Base-by-base conservation (phyloP, 129 eudicot genomes). In the Kitagawia praeruptora region DNA sequence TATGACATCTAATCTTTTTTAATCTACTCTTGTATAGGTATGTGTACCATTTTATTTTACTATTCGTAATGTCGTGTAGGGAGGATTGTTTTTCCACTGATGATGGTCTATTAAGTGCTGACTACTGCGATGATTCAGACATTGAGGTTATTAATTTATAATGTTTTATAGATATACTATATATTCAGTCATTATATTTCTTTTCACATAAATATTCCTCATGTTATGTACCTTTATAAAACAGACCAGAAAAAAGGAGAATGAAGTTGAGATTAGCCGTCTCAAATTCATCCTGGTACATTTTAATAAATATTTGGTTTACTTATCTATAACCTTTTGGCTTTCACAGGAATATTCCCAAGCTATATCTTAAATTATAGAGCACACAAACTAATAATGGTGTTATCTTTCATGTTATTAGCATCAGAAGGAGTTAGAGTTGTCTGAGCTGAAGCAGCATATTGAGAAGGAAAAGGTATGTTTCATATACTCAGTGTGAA, bases 351-450 rank as follows among this genome's bases (percentile, higher is more conserved):
- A 47, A 75, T 64, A 70, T 18, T 39, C 19, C 38, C 3, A 5
- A 70, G 27, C 75, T 78, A 14, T 69, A 76, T 66, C 66, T 66
- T 15, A n/a, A 74, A 79, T 47, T 84, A 48, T 46, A 21, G 56
- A 77, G 58, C 53, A 28, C 58, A 72, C 54, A 70, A 25, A 25
- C 64, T 76, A 79, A 78, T 77, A 18, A 7, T 58, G 39, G 18
- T 45, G 40, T 46, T 70, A 8, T 80, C 78, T 84, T 81, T 82
- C 31, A 77, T 83, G 80, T 78, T 41, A 49, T 79, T 84, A 95
- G 98, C 96, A 90, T 81, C 92, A 92, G 84, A 92, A 95, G 89
- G 98, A 95, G 86, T 67, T 89, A 87, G 97, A 90, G 81, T 86
- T 95, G 80, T 81, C 91, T 74, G 90, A 81, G 80, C 81, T 95